Conservation (phyloP, 176 grass and related monocot genomes). For the Carex myosuroides region DNA sequence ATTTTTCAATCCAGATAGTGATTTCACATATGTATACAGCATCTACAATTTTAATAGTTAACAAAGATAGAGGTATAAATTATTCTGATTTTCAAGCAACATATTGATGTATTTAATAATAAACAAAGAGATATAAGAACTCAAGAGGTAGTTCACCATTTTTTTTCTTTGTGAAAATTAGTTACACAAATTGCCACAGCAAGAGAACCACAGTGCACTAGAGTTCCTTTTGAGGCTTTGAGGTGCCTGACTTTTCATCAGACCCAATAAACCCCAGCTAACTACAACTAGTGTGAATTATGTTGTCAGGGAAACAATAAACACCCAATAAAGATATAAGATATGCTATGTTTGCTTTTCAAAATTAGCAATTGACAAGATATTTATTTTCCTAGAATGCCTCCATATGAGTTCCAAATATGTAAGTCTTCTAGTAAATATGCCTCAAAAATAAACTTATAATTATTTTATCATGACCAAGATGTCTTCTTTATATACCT, state of each 20-base stretch:
- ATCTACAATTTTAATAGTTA: too few relatives aligned
- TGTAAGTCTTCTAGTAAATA: background rate
- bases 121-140: background rate
- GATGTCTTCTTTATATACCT: background rate
- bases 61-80: background rate
- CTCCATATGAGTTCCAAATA: background rate
- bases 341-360: background rate
- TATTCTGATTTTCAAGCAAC: background rate
- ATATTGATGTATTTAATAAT: background rate
- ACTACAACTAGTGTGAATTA: conserved; percentile 2
- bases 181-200: conserved; percentile 1
- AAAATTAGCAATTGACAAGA: conserved; percentile 15
- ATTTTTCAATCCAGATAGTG: background rate
- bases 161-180: background rate
- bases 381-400: background rate
- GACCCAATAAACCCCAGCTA: conserved; percentile 7
- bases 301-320: conserved; percentile 8
- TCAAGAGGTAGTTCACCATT: background rate
- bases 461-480: background rate
- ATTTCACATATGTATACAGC: background rate
- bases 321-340: conserved; percentile 14
- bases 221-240: background rate
- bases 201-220: background rate
- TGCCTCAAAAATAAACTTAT: background rate
- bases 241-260: background rate